phyloP scores from a whole-genome alignment of 2,329 filamentous ascomycete genomes.

The Aspergillus sp. region DNA sequence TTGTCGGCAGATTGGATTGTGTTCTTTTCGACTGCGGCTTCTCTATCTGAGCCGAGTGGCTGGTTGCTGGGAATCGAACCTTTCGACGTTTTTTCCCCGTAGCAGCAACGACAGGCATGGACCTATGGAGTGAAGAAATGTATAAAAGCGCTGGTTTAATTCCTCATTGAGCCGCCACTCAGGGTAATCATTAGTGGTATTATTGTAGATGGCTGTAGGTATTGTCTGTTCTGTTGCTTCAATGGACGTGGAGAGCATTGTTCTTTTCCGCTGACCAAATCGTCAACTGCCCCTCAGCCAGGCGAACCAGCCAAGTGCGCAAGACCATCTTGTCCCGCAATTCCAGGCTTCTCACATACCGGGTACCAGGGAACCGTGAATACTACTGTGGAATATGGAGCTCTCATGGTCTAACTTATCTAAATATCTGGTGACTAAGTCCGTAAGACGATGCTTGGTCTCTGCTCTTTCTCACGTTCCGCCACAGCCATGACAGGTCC shows the following conservation, averaged over 20 bases:
- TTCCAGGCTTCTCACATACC: neutral
- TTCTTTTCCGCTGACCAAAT: slow-evolving; percentile 13
- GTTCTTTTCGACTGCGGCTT: slow-evolving; percentile 13
- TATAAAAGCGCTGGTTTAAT: neutral
- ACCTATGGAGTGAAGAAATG: neutral
- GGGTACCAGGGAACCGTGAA: neutral
- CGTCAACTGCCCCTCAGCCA: slow-evolving; percentile 8
- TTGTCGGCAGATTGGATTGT: slow-evolving; percentile 12
- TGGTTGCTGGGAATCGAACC: slow-evolving; percentile 39
- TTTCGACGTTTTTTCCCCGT: slow-evolving; percentile 37
- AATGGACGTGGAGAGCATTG: slow-evolving; percentile 13
- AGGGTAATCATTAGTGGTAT: neutral
- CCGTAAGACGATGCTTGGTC: neutral
- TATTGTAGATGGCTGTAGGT: neutral
- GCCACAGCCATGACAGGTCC: neutral
- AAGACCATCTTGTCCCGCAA: slow-evolving; percentile 3
- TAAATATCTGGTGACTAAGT: neutral
- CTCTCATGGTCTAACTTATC: neutral
- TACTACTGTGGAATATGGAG: neutral
- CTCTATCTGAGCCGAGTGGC: slow-evolving; percentile 20
- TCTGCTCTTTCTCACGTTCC: neutral
- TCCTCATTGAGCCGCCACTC: neutral
- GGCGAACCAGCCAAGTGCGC: slow-evolving; percentile 16
- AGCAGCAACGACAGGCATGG: slow-evolving; percentile 35
- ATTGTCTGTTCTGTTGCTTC: slow-evolving; percentile 10